phyloP scores from a whole-genome alignment of 2,329 filamentous ascomycete genomes.

The Zymoseptoria crescenta region DNA sequence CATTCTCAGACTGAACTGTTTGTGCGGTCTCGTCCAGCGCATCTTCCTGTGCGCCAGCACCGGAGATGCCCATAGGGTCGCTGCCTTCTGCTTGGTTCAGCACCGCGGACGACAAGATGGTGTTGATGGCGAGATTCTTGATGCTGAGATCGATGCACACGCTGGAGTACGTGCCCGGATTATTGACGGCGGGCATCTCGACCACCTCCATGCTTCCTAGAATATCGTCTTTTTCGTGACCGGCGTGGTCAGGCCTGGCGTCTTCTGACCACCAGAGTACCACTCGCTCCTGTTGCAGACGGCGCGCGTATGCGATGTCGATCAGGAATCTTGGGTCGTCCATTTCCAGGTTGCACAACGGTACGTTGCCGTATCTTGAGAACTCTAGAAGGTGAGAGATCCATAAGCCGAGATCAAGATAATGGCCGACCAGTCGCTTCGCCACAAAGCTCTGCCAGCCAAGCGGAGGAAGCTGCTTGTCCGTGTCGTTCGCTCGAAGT shows the following conservation, averaged over 20 bases:
- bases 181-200: slow-evolving; percentile 88
- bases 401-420: slow-evolving; percentile 89
- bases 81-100: slow-evolving; percentile 93
- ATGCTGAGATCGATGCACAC: slow-evolving; percentile 94
- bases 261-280: slow-evolving; percentile 94
- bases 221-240: slow-evolving; percentile 89
- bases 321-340: slow-evolving; percentile 94
- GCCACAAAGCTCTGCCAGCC: slow-evolving; percentile 90
- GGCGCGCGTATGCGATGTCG: slow-evolving; percentile 86
- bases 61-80: slow-evolving; percentile 79
- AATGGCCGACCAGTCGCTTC: slow-evolving; percentile 77
- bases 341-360: slow-evolving; percentile 87
- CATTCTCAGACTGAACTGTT: slow-evolving; percentile 73
- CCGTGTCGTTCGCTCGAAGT: slow-evolving; percentile 71
- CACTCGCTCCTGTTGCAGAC: slow-evolving; percentile 83
- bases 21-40: slow-evolving; percentile 55
- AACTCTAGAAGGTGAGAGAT: slow-evolving; percentile 79
- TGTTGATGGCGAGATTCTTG: slow-evolving; percentile 94
- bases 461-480: slow-evolving; percentile 80
- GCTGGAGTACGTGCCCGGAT: slow-evolving; percentile 85
- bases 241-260: slow-evolving; percentile 85
- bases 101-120: slow-evolving; percentile 88
- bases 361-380: slow-evolving; percentile 85
- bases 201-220: slow-evolving; percentile 70
- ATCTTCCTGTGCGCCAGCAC: slow-evolving; percentile 56